Evolutionary conservation across 139 green algal genomes (phyloP).

Genomic region (Nannochloris sp.): DNA sequence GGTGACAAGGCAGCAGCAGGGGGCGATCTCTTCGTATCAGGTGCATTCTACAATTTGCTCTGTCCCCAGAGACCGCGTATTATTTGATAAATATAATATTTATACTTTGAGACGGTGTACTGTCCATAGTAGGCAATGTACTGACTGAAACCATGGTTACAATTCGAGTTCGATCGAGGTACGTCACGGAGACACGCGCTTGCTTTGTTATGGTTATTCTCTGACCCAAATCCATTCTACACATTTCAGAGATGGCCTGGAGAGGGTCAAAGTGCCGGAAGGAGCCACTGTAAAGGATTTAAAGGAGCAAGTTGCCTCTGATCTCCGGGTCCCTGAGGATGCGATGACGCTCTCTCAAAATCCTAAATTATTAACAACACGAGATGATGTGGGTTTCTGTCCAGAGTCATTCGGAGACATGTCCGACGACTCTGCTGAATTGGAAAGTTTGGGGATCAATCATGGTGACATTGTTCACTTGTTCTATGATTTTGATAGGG

Average conservation of each 20-base stretch:
- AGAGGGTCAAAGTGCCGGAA: conserved; percentile 60
- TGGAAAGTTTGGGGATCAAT: conserved; percentile 34
- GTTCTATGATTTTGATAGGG: conserved; percentile 57
- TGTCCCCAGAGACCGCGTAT: conserved; percentile 68
- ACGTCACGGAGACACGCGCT: background rate
- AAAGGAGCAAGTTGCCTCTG: conserved; percentile 39
- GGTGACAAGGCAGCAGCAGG: conserved; percentile 72
- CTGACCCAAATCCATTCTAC: no score
- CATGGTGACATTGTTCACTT: conserved; percentile 66
- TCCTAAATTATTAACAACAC: conserved; percentile 52
- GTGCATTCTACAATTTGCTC: conserved; percentile 96
- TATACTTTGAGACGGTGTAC: conserved; percentile 2
- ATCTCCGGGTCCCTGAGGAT: conserved; percentile 53
- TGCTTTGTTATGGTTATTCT: no score
- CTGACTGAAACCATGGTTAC: background rate
- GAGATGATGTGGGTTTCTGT: conserved; percentile 18
- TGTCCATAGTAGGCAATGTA: background rate
- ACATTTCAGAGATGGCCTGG: conserved; percentile 63
- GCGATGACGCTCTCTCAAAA: conserved; percentile 67
- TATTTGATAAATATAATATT: conserved; percentile 23
- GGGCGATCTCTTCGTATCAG: conserved; percentile 71
- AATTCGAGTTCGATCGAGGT: conserved; percentile 1
- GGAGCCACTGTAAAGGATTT: conserved; percentile 41
- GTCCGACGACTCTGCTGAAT: background rate
- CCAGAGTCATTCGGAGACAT: conserved; percentile 38